Base-by-base conservation (phyloP, 495 filamentous ascomycete genomes). In the Tuber umbilicatum region DNA sequence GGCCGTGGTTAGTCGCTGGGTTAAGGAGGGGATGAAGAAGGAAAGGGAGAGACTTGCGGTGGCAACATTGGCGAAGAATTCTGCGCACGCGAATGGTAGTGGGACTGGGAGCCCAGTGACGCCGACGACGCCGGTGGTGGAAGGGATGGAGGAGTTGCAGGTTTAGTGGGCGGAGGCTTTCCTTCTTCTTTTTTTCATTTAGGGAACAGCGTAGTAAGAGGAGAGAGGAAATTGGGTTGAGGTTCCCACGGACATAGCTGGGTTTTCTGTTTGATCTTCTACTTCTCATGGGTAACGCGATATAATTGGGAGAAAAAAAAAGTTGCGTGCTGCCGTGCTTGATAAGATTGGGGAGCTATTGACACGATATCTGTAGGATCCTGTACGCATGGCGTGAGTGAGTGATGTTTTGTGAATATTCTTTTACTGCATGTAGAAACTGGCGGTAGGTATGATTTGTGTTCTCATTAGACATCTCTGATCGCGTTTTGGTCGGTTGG, bases 1-100 rank as follows among this genome's bases (percentile, higher is more conserved):
- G 0, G 85, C 87, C 64, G 87, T 87, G 45, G 86, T 94, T 70
- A 87, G 89, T 5, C 84, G 88, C 38, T 94, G 91, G 91, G 87
- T 94, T 69, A 85, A 84, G 40, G 90, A 91, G 74, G 90, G 83
- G 35, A 82, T 82, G 73, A 86, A 85, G 82, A 85, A 84, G 64
- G 82, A 79, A 67, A 79, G 37, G 47, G 43, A 35, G 16, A 64
- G 55, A 35, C 27, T 64, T 64, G 55, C 55, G 12, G 27, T 64
- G 16, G 55, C 55, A 64, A 31, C 55, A 14, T 35, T 64, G 55
- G 55, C 55, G 55, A 64, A 64, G 55, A 5, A 35, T 64, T 31
- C 55, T 17, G 12, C 27, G 27, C 55, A 64, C 10, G 27, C 27
- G 16, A 64, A 64, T 35, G 27, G 55, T 4, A 64, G 55, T 35